Evolutionary conservation across 148 eudicot genomes (phyloP), one percentile per base, ranked within the genome.

Genomic region (Vaccinium corymbosum): DNA sequence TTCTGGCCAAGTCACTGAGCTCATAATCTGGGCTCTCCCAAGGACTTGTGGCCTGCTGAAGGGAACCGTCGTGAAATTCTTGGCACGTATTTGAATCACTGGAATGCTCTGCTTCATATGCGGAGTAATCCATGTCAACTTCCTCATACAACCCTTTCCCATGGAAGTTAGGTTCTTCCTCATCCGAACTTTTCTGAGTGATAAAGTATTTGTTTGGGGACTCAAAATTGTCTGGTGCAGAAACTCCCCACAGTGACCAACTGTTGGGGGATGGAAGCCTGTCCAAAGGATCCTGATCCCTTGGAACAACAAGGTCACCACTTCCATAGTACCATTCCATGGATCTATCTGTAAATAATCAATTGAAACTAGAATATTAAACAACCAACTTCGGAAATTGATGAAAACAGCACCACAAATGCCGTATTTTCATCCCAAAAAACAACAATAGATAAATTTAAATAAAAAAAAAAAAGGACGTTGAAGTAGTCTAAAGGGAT

Each of bases 281-380:
- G 70, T 90, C 95, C 25, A 85, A 71, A 61, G 85, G 83, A 56
- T 89, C 95, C 83, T 89, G 88, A 74, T 90, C 87, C 76, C 83
- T 88, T 2, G 92, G 92, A 57, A 93, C 92, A 79, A 88, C 91
- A 56, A 91, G 88, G 82, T 90, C 95, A 56, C 89, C 92, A 46
- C 85, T 85, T 55, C 86, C 93, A 77, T 70, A 82, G 76, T 90
- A 90, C 95, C 95, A 94, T 27, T 93, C 95, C 95, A 92, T 93
- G 87, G 86, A 78, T 42, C 81, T 82, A 80, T 80, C 88, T 89
- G 87, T 2, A 62, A 46, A 68, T 42, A 35, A 32, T 59, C 4
- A 52, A 51, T 51, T 19, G 64, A 16, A 53, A 20, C 6, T 49
- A 27, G 49, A 51, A 2, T 38, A 56, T 25, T 38, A 49, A n/a